These are phyloP conservation scores for Dactylis glomerata DNA, from an alignment of 176 grass and related monocot genomes.

Conservation along the genomic window DNA sequence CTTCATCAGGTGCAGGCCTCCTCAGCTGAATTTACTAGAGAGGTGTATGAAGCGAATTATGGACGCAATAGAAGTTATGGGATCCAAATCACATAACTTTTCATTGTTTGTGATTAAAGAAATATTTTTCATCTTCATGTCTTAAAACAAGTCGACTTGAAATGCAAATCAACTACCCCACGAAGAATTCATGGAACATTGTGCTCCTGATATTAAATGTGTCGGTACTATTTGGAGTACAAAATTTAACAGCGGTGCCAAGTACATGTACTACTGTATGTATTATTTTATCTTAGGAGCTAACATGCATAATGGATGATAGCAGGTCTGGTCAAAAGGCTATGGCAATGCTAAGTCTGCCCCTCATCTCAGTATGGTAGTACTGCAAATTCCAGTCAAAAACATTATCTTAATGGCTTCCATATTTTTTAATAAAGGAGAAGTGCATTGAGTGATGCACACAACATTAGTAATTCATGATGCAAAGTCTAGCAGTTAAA, in stretches of 20 bases:
- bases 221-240: not conserved
- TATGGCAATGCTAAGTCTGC: not conserved
- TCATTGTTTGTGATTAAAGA: not conserved
- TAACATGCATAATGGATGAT: not conserved
- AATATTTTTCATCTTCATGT: not conserved
- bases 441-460: too few species aligned
- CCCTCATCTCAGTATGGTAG: not conserved
- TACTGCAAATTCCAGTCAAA: conserved; percentile 21
- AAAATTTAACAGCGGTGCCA: not conserved
- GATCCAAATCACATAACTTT: not conserved
- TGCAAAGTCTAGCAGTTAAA: too few species aligned
- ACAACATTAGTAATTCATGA: too few species aligned
- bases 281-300: not conserved
- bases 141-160: not conserved
- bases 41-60: not conserved
- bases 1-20: not conserved
- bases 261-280: not conserved
- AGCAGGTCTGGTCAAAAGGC: conserved; percentile 22
- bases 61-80: not conserved
- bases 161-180: not conserved
- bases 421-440: not conserved
- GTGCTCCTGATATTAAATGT: not conserved
- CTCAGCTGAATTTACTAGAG: not conserved
- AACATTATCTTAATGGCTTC: not conserved
- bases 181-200: not conserved